Evolutionary conservation across 1,284 basidiomycete species (phyloP).

Genomic region (Clitocybe nebularis): DNA sequence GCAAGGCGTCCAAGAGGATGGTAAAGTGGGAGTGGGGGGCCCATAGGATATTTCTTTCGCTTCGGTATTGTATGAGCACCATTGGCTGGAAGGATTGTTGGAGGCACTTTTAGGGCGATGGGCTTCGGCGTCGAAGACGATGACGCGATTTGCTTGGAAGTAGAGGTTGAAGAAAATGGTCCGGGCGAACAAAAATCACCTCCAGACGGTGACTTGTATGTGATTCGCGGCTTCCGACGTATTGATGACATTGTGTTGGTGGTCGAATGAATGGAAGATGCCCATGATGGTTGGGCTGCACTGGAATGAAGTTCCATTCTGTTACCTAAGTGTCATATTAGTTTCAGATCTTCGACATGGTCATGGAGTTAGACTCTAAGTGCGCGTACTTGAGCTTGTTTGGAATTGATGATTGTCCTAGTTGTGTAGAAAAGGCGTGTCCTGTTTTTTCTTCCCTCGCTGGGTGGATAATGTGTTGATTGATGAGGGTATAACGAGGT

Average conservation of each 20-base stretch:
- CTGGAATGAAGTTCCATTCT: no score
- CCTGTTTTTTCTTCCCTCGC: neutral
- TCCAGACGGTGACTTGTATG: conserved; percentile 47
- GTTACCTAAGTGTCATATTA: no score
- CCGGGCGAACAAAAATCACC: conserved; percentile 23
- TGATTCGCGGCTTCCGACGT: conserved; percentile 45
- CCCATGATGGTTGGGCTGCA: no score
- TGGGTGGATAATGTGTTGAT: neutral
- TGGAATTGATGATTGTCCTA: neutral
- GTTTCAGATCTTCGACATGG: neutral
- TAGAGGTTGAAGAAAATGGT: conserved; percentile 12
- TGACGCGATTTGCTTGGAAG: conserved; percentile 13
- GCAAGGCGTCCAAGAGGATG: conserved; percentile 65
- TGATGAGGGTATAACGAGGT: neutral
- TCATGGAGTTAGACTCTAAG: neutral
- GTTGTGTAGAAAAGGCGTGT: neutral
- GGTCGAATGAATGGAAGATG: no score
- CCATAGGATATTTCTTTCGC: conserved; percentile 24
- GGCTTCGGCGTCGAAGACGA: conserved; percentile 12
- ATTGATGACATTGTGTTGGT: conserved; percentile 5
- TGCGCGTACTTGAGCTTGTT: neutral
- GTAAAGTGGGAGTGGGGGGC: conserved; percentile 61
- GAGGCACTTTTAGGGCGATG: conserved; percentile 8
- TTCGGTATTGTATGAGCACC: conserved; percentile 8
- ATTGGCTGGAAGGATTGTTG: conserved; percentile 7